Conservation (phyloP, 257 asterid genomes). For the Osmanthus fragrans region DNA sequence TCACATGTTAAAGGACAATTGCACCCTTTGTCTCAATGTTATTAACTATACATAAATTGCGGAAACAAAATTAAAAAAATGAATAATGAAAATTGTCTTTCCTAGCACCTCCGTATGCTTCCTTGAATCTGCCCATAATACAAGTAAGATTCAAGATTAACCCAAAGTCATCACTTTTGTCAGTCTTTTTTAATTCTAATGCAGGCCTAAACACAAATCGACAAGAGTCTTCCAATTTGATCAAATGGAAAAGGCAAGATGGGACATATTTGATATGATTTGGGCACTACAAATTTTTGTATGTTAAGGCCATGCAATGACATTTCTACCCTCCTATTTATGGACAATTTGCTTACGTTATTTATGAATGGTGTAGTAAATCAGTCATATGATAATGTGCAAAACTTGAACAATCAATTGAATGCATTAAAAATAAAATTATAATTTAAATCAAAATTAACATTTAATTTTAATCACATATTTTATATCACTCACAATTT, state of each 20-base stretch:
- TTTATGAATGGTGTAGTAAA: too few species aligned
- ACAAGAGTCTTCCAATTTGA: slow-evolving; percentile 4
- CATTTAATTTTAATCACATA: too few species aligned
- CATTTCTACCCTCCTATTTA: neutral
- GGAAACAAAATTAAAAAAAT: too few species aligned
- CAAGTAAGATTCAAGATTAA: slow-evolving; percentile 28
- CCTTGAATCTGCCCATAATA: slow-evolving; percentile 31
- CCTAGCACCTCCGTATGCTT: slow-evolving; percentile 10
- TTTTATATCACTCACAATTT: too few species aligned
- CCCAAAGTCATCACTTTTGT: neutral
- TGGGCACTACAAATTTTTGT: neutral
- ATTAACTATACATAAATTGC: too few species aligned
- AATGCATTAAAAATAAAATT: too few species aligned
- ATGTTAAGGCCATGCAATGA: neutral
- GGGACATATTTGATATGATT: neutral
- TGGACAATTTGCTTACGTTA: neutral
- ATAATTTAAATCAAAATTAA: too few species aligned
- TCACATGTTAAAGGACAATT: too few species aligned
- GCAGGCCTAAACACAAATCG: neutral
- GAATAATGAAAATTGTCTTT: slow-evolving; percentile 17
- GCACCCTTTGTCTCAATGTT: too few species aligned
- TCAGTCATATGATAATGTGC: neutral
- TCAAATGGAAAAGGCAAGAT: neutral
- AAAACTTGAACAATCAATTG: neutral
- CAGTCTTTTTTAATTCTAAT: neutral